These are phyloP conservation scores for Leishmania martiniquensis DNA, from an alignment of 208 protist species.

Conservation along the genomic window DNA sequence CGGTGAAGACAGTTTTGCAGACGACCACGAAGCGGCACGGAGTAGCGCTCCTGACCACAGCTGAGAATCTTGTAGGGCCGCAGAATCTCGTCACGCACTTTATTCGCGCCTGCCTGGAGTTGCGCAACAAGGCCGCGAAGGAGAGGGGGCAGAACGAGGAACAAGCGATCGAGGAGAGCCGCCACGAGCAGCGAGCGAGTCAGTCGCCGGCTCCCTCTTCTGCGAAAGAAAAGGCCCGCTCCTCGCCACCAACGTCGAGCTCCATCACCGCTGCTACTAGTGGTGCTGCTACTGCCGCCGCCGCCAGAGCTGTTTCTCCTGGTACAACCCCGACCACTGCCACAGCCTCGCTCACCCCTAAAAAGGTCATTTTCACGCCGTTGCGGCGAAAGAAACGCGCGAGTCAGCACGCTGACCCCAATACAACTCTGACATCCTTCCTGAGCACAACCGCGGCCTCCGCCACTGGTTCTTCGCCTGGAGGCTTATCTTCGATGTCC, in stretches of 20 bases:
- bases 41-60: slow-evolving; percentile 43
- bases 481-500: not conserved
- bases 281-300: not conserved
- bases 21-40: slow-evolving; percentile 59
- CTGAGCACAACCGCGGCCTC: not conserved
- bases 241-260: slow-evolving; percentile 2
- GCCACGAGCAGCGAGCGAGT: slow-evolving; percentile 53
- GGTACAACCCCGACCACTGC: not conserved
- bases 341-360: slow-evolving; percentile 1
- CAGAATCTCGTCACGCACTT: slow-evolving; percentile 88
- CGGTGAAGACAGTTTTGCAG: slow-evolving; percentile 90
- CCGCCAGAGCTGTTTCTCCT: slow-evolving; percentile 5
- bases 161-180: slow-evolving; percentile 54
- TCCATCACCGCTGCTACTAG: not conserved
- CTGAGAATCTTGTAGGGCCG: slow-evolving; percentile 64
- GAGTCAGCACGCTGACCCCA: slow-evolving; percentile 30
- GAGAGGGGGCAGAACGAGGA: slow-evolving; percentile 51
- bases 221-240: slow-evolving; percentile 8
- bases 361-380: slow-evolving; percentile 2
- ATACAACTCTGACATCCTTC: not conserved
- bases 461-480: not conserved
- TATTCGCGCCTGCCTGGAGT: slow-evolving; percentile 84
- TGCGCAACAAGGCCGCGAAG: slow-evolving; percentile 41
- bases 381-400: slow-evolving; percentile 21
- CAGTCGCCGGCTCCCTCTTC: slow-evolving; percentile 42